Evolutionary conservation across 1,284 basidiomycete genomes (phyloP).

Genomic region (Abortiporus biennis): DNA sequence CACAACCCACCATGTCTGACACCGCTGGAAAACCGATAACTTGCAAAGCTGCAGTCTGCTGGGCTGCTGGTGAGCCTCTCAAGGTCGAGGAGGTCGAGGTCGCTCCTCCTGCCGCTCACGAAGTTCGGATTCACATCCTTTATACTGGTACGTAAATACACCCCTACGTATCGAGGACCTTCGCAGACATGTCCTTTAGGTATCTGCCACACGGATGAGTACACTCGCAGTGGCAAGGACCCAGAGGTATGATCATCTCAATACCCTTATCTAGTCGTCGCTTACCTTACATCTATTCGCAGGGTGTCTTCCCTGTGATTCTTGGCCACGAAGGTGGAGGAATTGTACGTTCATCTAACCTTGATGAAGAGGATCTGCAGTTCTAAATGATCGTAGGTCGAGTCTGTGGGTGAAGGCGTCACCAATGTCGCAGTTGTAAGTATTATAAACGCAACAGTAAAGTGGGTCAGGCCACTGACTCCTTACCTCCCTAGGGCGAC

Average conservation of each 20-base stretch:
- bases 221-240: constrained; percentile 95
- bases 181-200: constrained; percentile 42
- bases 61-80: constrained; percentile 89
- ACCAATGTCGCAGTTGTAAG: constrained; percentile 70
- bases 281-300: constrained; percentile 4
- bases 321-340: constrained; percentile 91
- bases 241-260: constrained; percentile 60
- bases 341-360: constrained; percentile 43
- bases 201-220: constrained; percentile 98
- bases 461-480: no score
- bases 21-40: constrained; percentile 76
- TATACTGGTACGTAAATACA: constrained; percentile 81
- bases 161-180: no score
- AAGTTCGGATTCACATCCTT: constrained; percentile 92
- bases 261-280: not conserved
- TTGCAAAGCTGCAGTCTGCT: constrained; percentile 95
- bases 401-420: constrained; percentile 93
- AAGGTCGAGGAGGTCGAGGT: constrained; percentile 92
- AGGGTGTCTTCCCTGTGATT: constrained; percentile 94
- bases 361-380: not conserved
- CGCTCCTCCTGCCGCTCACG: constrained; percentile 82
- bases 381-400: constrained; percentile 55
- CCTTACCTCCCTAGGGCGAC: constrained; percentile 55
- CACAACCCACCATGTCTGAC: constrained; percentile 48
- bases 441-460: no score